These are phyloP conservation scores for Meredithiella fracta DNA, from an alignment of 2,329 filamentous ascomycete genomes.

Conservation along the genomic window DNA sequence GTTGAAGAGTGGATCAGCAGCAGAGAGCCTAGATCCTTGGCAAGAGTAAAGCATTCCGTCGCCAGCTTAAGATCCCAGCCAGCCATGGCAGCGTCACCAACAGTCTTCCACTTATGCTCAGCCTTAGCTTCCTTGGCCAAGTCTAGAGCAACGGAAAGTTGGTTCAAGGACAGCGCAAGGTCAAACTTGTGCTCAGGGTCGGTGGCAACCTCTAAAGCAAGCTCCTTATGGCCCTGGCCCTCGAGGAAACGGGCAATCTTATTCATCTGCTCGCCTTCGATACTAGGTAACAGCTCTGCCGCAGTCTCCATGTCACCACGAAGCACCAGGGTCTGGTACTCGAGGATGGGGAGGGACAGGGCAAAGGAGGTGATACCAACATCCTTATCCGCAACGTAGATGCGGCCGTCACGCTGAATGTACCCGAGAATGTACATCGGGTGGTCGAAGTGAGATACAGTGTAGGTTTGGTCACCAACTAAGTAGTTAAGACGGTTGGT, in stretches of 20 bases:
- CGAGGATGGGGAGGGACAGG: conserved; percentile 79
- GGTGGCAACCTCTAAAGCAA: conserved; percentile 84
- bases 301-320: conserved; percentile 87
- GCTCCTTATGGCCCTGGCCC: conserved; percentile 90
- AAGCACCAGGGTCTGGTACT: conserved; percentile 92
- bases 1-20: conserved; percentile 80
- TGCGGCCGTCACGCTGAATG: conserved; percentile 82
- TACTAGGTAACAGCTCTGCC: conserved; percentile 64
- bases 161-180: conserved; percentile 64
- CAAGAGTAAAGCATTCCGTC: conserved; percentile 81
- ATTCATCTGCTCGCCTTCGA: conserved; percentile 87
- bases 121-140: conserved; percentile 69
- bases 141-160: conserved; percentile 70
- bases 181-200: conserved; percentile 96
- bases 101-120: conserved; percentile 97
- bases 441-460: conserved; percentile 90
- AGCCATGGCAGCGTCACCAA: conserved; percentile 76
- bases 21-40: conserved; percentile 77
- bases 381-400: conserved; percentile 94
- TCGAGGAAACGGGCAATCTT: conserved; percentile 96
- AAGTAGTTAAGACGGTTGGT: conserved; percentile 96
- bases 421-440: conserved; percentile 92
- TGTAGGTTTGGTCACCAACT: conserved; percentile 94
- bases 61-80: conserved; percentile 79
- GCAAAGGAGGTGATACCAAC: conserved; percentile 79